Evolutionary conservation across 164 flowering plant genomes (phyloP).

Genomic region (Cinnamomum micranthum): DNA sequence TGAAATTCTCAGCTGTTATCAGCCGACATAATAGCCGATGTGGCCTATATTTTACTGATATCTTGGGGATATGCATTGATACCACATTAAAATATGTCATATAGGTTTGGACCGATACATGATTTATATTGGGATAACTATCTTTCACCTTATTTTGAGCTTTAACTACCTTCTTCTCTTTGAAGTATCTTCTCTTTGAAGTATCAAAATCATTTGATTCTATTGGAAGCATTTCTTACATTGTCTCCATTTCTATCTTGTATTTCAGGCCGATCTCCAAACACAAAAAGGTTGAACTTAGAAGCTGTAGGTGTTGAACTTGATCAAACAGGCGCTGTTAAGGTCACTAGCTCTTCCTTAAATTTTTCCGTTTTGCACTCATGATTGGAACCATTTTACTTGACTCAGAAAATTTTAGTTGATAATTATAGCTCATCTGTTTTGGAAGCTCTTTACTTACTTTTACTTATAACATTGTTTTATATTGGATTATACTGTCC

Average conservation of each 20-base stretch:
- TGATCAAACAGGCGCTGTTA: constrained; percentile 76
- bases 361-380: constrained; percentile 1
- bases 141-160: not conserved
- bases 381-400: not conserved
- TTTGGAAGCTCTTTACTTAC: not conserved
- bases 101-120: no score
- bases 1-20: no score
- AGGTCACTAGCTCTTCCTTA: constrained; percentile 40
- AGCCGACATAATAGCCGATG: no score
- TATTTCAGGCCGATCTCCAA: constrained; percentile 74
- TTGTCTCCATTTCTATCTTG: constrained; percentile 1
- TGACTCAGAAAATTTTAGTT: not conserved
- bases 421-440: not conserved
- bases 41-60: no score
- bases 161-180: not conserved
- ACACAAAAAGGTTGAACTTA: constrained; percentile 85
- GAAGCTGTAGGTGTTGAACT: constrained; percentile 83
- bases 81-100: no score
- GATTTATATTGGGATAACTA: no score
- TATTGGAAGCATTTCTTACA: not conserved
- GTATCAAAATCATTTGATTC: not conserved
- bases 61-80: no score
- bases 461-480: not conserved
- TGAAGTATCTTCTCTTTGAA: not conserved
- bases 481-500: not conserved